Evolutionary conservation across 768 basidiomycete genomes (phyloP), one percentile per base, ranked within the genome.

Genomic region (Boletus tomentosulus): DNA sequence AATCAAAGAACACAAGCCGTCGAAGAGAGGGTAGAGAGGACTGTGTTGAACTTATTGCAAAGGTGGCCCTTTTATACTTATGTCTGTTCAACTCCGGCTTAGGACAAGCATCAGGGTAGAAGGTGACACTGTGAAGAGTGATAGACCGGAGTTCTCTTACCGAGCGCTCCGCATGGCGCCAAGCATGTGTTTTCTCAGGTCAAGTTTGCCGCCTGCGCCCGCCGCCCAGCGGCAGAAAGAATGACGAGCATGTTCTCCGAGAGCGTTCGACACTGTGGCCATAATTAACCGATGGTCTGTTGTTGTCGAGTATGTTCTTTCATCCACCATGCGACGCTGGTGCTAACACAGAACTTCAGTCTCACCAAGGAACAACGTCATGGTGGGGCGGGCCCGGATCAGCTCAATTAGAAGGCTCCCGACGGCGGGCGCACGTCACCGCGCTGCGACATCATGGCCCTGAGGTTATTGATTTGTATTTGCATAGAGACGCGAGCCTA

Each of bases 41-140:
- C 11, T 27, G 16, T 43, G 47, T 2, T 47, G 19, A 42, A 41
- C 15, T 6, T 15, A 2, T 16, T 7, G 34, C n/a, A 37, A 16
- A 48, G 16, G 12, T 35, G n/a, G 30, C 19, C 51, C 48, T 47
- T 63, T 66, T 54, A 57, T 34, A 13, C 8, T 1, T 51, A 55
- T 45, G 25, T 2, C 42, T 47, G 34, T 31, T 25, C 38, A 22
- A 12, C 33, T 30, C 42, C 27, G 11, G 35, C 15, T 45, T 45
- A 33, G 25, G 7, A 31, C 24, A 24, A 13, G 2, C 24, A 28
- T 28, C 51, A 51, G 51, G 45, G 50, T 48, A 22, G 31, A 27
- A 25, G 24, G 38, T 51, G 48, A 51, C 24, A 34, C 7, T 13
- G 50, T 55, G 46, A 55, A 55, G 52, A 15, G 24, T 34, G 22